A percentile compares a stretch with the other conserved stretches of the same genome.
Evolutionary conservation across 805 yeast species (phyloP).

Genomic region (Zygosaccharomyces siamensis): DNA sequence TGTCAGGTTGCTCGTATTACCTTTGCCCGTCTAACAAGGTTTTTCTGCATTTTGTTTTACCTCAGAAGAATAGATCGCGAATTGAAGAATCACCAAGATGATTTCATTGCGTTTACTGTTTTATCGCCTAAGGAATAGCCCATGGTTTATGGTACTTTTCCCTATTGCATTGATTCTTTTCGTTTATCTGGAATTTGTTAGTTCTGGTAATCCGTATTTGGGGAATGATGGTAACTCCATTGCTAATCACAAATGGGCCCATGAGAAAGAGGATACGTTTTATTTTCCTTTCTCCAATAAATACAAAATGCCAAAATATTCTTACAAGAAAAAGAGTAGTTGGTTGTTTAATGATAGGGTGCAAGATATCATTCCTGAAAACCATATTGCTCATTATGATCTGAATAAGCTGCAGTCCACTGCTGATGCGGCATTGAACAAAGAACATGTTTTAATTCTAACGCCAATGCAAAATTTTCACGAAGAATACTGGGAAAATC

Average conservation of each 20-base stretch:
- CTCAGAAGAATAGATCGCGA: not conserved
- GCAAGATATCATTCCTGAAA: slow-evolving; percentile 55
- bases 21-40: not conserved
- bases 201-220: slow-evolving; percentile 20
- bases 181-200: slow-evolving; percentile 23
- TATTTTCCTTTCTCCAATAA: slow-evolving; percentile 34
- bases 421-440: slow-evolving; percentile 64
- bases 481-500: slow-evolving; percentile 82
- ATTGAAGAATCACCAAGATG: slow-evolving; percentile 6
- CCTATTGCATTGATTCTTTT: slow-evolving; percentile 23
- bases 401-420: slow-evolving; percentile 73
- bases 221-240: slow-evolving; percentile 27
- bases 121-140: slow-evolving; percentile 30
- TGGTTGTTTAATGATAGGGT: slow-evolving; percentile 48
- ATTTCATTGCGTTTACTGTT: slow-evolving; percentile 19
- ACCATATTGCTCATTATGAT: slow-evolving; percentile 79
- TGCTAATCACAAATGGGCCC: slow-evolving; percentile 34
- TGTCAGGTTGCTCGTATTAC: not conserved
- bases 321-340: slow-evolving; percentile 37
- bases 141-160: slow-evolving; percentile 21
- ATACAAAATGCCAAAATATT: slow-evolving; percentile 42
- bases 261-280: slow-evolving; percentile 34
- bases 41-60: not conserved
- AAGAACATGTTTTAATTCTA: slow-evolving; percentile 78
- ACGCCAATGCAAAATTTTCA: slow-evolving; percentile 89